Evolutionary conservation across 345 rosid species (phyloP).

Genomic region (Limnanthes douglasii): DNA sequence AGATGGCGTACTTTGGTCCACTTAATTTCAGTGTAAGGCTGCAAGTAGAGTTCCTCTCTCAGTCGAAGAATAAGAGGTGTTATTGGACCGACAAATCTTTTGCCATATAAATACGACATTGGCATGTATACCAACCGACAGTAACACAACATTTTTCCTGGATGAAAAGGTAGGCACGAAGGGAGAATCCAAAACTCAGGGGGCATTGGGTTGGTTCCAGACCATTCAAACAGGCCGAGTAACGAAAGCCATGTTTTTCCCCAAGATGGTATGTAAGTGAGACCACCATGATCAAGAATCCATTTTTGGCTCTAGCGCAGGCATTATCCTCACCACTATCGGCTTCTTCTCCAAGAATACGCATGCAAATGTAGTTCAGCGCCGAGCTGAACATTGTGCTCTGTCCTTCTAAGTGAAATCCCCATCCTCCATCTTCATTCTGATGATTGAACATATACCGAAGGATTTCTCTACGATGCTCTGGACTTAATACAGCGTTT

Average conservation of each 20-base stretch:
- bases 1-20: slow-evolving; percentile 33
- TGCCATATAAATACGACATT: slow-evolving; percentile 55
- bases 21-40: slow-evolving; percentile 33
- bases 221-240: slow-evolving; percentile 40
- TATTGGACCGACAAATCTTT: slow-evolving; percentile 41
- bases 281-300: slow-evolving; percentile 7
- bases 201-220: slow-evolving; percentile 37
- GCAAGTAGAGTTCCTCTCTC: slow-evolving; percentile 33
- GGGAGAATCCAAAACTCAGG: slow-evolving; percentile 51
- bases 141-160: slow-evolving; percentile 11
- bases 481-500: no score
- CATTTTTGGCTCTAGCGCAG: slow-evolving; percentile 9
- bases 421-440: slow-evolving; percentile 16
- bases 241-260: slow-evolving; percentile 12
- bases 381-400: slow-evolving; percentile 11
- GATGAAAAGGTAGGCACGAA: slow-evolving; percentile 12
- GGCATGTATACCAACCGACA: slow-evolving; percentile 25
- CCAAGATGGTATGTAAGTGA: slow-evolving; percentile 8
- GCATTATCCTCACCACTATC: slow-evolving; percentile 10
- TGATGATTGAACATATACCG: no score
- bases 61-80: slow-evolving; percentile 32
- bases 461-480: no score
- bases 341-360: slow-evolving; percentile 9
- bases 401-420: slow-evolving; percentile 10
- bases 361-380: slow-evolving; percentile 10